A percentile compares a stretch with the other conserved stretches of the same genome.
These are phyloP conservation scores for Blastomyces silverae DNA, from an alignment of 2,329 filamentous ascomycete species.

Conservation along the genomic window DNA sequence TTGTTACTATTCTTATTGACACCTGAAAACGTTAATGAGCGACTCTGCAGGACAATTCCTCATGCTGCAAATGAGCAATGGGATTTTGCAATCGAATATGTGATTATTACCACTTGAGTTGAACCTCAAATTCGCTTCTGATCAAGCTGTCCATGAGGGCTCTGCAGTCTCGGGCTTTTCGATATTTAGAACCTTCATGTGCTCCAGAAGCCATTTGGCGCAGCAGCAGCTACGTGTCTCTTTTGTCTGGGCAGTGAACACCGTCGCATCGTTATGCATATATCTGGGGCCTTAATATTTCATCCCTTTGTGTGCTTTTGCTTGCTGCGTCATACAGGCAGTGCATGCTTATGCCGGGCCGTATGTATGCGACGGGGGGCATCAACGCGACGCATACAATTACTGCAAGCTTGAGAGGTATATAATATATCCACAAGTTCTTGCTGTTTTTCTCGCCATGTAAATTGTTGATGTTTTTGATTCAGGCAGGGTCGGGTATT, in stretches of 20 bases:
- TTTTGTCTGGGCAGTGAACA: not conserved
- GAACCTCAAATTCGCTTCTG: not conserved
- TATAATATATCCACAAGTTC: not conserved
- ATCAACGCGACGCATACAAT: not conserved
- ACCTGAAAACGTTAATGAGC: not conserved
- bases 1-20: constrained; percentile 3
- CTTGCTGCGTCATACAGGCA: not conserved
- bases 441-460: not conserved
- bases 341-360: not conserved
- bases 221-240: not conserved
- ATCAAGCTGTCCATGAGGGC: not conserved
- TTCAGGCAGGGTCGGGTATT: not conserved
- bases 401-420: not conserved
- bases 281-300: not conserved
- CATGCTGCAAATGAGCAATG: not conserved
- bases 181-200: not conserved
- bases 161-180: not conserved
- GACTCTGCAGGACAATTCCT: not conserved
- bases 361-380: not conserved
- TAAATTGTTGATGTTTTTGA: not conserved
- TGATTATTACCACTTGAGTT: not conserved
- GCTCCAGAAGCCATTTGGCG: not conserved
- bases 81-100: not conserved
- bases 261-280: not conserved
- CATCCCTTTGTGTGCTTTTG: not conserved